Evolutionary conservation across 169 alveolate species (phyloP).

Genomic region (Plasmodium coatneyi): DNA sequence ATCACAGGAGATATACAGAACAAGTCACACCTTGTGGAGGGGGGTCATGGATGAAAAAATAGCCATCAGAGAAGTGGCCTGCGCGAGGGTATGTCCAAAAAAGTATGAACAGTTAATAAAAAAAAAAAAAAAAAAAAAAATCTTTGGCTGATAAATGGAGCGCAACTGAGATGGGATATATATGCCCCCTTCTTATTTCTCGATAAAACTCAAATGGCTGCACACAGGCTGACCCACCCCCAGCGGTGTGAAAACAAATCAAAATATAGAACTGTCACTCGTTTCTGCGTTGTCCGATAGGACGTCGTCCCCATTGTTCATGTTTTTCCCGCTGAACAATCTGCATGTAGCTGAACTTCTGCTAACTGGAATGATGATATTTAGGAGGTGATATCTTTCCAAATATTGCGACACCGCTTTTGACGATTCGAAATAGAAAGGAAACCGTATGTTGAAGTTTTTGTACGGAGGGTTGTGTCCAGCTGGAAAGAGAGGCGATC

Average conservation of each 20-base stretch:
- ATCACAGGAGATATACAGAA: background rate
- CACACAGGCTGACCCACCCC: background rate
- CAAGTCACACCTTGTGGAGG: background rate
- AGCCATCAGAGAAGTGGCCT: background rate
- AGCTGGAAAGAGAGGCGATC: slow-evolving; percentile 67
- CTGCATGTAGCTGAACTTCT: slow-evolving; percentile 2
- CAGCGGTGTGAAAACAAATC: background rate
- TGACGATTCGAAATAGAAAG: slow-evolving; percentile 65
- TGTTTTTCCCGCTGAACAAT: slow-evolving; percentile 13
- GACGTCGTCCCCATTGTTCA: background rate
- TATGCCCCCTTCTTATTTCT: background rate
- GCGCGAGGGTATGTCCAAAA: background rate
- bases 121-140: background rate
- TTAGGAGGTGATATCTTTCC: slow-evolving; percentile 55
- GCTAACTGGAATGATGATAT: slow-evolving; percentile 69
- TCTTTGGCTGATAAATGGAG: background rate
- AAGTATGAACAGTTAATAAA: slow-evolving; percentile 1
- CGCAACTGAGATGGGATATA: background rate
- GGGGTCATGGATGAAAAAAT: background rate
- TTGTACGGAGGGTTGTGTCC: slow-evolving; percentile 73
- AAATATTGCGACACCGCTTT: slow-evolving; percentile 58
- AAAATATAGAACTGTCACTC: slow-evolving; percentile 69
- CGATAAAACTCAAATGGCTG: background rate
- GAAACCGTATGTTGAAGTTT: slow-evolving; percentile 64
- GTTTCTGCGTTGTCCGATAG: slow-evolving; percentile 21